Conservation (phyloP, 2,329 filamentous ascomycete species). For the Sporothrix brasiliensis region DNA sequence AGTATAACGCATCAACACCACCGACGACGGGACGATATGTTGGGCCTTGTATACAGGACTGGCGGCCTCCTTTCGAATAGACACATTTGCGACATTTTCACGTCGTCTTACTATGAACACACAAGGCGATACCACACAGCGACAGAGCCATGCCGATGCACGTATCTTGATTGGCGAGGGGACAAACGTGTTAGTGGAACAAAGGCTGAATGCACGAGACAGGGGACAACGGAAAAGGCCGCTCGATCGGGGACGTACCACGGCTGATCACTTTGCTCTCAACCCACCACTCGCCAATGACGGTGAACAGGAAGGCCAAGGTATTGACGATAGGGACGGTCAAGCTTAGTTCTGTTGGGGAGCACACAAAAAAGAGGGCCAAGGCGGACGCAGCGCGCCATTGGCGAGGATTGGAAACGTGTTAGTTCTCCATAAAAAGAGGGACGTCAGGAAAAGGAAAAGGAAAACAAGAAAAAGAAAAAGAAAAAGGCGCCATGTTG, state of each 20-base stretch:
- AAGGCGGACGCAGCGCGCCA: conserved; percentile 8
- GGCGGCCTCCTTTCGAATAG: conserved; percentile 4
- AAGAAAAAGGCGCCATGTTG: too few relatives aligned
- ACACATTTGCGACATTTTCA: neutral
- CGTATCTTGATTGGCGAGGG: conserved; percentile 60
- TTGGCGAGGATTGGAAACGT: neutral
- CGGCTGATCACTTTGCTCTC: conserved; percentile 86
- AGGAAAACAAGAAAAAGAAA: neutral
- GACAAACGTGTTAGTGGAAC: neutral
- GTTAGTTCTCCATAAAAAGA: conserved; percentile 4
- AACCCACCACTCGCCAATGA: conserved; percentile 91
- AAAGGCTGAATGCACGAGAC: neutral
- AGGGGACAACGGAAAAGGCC: conserved; percentile 38
- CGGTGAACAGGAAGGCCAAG: conserved; percentile 92
- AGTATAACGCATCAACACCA: neutral
- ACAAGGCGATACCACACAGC: conserved; percentile 77
- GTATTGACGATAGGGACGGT: conserved; percentile 96
- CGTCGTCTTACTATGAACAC: conserved; percentile 68
- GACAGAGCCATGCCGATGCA: conserved; percentile 81
- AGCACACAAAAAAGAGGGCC: neutral
- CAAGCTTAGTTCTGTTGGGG: conserved; percentile 73
- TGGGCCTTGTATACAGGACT: neutral
- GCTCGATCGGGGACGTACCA: conserved; percentile 52
- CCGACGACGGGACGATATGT: neutral
- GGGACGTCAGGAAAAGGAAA: neutral